These are phyloP conservation scores for Polysphondylium violaceum DNA, from an alignment of 78 protist species.

Conservation along the genomic window DNA sequence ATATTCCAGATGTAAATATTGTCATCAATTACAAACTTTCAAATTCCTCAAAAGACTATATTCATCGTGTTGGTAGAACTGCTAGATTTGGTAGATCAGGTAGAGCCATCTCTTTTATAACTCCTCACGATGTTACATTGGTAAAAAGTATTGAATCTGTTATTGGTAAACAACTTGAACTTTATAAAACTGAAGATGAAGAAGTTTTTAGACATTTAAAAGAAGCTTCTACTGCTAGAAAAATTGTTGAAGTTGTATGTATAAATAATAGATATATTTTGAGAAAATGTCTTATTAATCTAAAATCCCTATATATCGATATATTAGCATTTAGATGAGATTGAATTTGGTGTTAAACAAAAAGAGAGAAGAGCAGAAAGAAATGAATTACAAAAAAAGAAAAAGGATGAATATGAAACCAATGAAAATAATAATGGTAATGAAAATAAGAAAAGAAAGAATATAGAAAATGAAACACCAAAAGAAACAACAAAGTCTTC, in stretches of 20 bases:
- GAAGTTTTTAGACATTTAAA: slow-evolving; percentile 60
- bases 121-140: slow-evolving; percentile 95
- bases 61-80: slow-evolving; percentile 99
- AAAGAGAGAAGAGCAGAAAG: slow-evolving; percentile 79
- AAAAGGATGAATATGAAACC: not conserved
- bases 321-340: slow-evolving; percentile 52
- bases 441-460: not conserved
- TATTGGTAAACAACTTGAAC: slow-evolving; percentile 87
- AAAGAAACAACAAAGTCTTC: not conserved
- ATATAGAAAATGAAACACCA: not conserved
- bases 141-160: slow-evolving; percentile 92
- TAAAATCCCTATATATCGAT: not conserved
- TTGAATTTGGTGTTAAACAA: slow-evolving; percentile 76
- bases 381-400: slow-evolving; percentile 47
- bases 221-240: slow-evolving; percentile 75
- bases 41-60: slow-evolving; percentile 91
- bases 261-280: not conserved
- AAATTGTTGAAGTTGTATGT: slow-evolving; percentile 69
- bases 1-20: slow-evolving; percentile 96
- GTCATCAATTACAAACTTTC: slow-evolving; percentile 99
- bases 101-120: slow-evolving; percentile 92
- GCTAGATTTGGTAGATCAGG: slow-evolving; percentile 98
- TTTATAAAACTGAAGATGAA: slow-evolving; percentile 82
- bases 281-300: not conserved
- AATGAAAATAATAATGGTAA: slow-evolving; percentile 4